Percentiles rank a stretch among this genome's conserved stretches.
Evolutionary conservation across 805 yeast species (phyloP).

Genomic region (Hanseniaspora taiwanica): DNA sequence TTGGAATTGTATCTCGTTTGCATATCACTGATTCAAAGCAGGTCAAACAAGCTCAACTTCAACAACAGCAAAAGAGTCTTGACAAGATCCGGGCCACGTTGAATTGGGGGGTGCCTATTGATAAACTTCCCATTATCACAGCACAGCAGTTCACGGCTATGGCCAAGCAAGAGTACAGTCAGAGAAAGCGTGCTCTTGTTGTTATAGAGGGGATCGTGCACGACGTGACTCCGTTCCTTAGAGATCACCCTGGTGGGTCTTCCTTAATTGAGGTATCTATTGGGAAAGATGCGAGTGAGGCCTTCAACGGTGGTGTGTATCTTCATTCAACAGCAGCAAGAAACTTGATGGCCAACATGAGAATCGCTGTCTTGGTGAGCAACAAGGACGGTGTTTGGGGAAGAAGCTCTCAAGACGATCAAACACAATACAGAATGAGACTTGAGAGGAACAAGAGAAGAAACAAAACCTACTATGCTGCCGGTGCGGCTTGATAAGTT

Average conservation of each 20-base stretch:
- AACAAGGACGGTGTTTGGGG: conserved; percentile 29
- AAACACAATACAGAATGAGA: conserved; percentile 9
- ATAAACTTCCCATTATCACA: conserved; percentile 60
- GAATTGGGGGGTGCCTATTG: conserved; percentile 92
- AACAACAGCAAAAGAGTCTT: conserved; percentile 64
- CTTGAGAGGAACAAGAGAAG: conserved; percentile 8
- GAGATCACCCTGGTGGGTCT: conserved; percentile 89
- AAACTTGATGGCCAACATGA: conserved; percentile 82
- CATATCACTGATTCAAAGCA: conserved; percentile 35
- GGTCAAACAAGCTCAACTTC: conserved; percentile 58
- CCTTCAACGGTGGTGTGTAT: conserved; percentile 91
- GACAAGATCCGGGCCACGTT: conserved; percentile 65
- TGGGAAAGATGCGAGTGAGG: conserved; percentile 89
- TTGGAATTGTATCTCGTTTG: conserved; percentile 48
- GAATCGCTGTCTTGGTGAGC: conserved; percentile 73
- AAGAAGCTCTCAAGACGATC: conserved; percentile 7
- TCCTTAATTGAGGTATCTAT: conserved; percentile 66
- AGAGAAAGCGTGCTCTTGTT: conserved; percentile 42
- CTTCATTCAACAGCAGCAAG: conserved; percentile 88
- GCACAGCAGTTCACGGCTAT: conserved; percentile 35
- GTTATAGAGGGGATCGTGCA: conserved; percentile 87
- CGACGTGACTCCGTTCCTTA: conserved; percentile 82
- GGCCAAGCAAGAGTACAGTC: conserved; percentile 30
- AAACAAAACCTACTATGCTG: conserved; percentile 17
- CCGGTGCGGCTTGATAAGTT: conserved; percentile 14